phyloP scores from a whole-genome alignment of 2,329 filamentous ascomycete genomes.

The Microdochium paspali region DNA sequence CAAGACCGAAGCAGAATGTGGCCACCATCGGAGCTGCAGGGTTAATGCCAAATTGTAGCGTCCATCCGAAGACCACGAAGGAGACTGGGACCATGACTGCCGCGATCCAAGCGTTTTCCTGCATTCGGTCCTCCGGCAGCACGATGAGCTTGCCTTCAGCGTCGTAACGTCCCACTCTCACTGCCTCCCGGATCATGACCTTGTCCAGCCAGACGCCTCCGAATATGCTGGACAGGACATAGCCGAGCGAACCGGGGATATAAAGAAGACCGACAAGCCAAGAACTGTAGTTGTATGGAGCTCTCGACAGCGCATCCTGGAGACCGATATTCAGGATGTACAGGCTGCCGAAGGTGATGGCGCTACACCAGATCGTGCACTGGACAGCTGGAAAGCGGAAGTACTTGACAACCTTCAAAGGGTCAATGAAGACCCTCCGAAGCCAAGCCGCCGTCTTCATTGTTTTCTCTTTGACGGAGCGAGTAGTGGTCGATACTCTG shows the following conservation, averaged over 20 bases:
- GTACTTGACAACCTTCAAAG: slow-evolving; percentile 60
- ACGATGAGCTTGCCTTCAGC: slow-evolving; percentile 56
- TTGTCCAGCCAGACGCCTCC: slow-evolving; percentile 71
- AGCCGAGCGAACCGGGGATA: slow-evolving; percentile 66
- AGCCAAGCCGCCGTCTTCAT: slow-evolving; percentile 35
- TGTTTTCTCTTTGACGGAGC: background rate
- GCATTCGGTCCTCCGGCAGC: slow-evolving; percentile 72
- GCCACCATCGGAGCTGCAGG: slow-evolving; percentile 56
- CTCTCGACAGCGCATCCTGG: slow-evolving; percentile 55
- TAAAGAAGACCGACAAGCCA: slow-evolving; percentile 68
- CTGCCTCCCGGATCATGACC: slow-evolving; percentile 72
- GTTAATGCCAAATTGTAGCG: slow-evolving; percentile 51
- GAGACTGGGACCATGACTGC: slow-evolving; percentile 61
- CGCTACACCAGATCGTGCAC: slow-evolving; percentile 64
- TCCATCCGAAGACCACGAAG: slow-evolving; percentile 72
- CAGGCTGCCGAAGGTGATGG: slow-evolving; percentile 65
- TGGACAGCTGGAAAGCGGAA: slow-evolving; percentile 67
- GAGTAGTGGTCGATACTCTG: background rate
- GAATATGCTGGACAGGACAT: slow-evolving; percentile 56
- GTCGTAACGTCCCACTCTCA: slow-evolving; percentile 60
- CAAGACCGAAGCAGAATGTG: slow-evolving; percentile 66
- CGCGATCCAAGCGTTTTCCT: slow-evolving; percentile 72
- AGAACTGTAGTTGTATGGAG: slow-evolving; percentile 60
- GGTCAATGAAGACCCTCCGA: slow-evolving; percentile 52
- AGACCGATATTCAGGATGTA: slow-evolving; percentile 73